Base-by-base conservation (phyloP, 177 flowering plant genomes). In the Vitis hybrid region DNA sequence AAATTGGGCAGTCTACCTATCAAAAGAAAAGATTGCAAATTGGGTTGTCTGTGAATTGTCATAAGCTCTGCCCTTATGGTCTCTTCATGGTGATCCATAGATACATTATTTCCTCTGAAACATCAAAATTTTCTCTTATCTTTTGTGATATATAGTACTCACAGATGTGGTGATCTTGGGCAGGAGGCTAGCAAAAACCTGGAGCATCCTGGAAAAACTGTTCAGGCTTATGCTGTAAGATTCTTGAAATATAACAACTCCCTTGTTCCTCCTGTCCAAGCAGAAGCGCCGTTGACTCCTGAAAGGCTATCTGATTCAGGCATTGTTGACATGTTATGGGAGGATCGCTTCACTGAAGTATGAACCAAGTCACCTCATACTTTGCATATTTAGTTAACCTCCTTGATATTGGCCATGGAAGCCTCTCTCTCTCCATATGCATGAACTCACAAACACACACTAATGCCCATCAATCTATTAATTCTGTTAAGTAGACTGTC, bases 221-320 rank as follows among this genome's bases (percentile, higher is more conserved):
- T 94, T 79, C 80, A 74, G 79, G 85, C 78, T 69, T 96, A 96
- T 86, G 99, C 95, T 7, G 59, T 85, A 51, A 85, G 97, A 71
- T 94, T 90, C 73, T 77, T 94, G 86, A 80, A 85, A 68, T 78
- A 74, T 63, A 85, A 76, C 71, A 77, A 74, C 22, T 75, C 85
- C 62, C 51, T 65, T 55, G 71, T 70, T 67, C 73, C 70, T 65
- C 61, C 73, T 57, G 69, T 72, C 55, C 81, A 79, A 78, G 86
- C 87, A 58, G 94, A 87, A 79, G 87, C 84, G 63, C 90, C 93
- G 54, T 61, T 63, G 63, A 90, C 91, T 56, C 90, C 91, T 73
- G 95, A 91, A 39, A 81, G 77, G 68, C 59, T 80, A 66, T 80
- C 82, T 50, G 95, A 88, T 77, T 59, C 61, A 10, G 90, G 86